phyloP scores from a whole-genome alignment of 805 yeast species.

The Schizosaccharomyces cryophilus region DNA sequence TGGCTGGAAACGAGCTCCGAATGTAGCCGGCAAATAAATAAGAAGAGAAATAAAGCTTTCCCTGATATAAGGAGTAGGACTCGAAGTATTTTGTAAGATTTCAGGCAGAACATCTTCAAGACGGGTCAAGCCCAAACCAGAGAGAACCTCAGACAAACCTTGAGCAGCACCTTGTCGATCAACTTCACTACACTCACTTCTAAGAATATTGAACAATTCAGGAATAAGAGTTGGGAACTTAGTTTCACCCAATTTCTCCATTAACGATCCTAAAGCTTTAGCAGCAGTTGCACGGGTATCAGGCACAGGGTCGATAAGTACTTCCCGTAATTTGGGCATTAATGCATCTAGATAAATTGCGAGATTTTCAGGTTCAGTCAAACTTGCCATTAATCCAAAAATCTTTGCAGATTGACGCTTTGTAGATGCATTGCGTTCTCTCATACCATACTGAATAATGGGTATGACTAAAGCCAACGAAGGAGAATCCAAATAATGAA shows the following conservation, averaged over 20 bases:
- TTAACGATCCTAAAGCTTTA: constrained; percentile 84
- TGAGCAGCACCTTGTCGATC: constrained; percentile 94
- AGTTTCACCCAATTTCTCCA: constrained; percentile 89
- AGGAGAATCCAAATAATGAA: constrained; percentile 94
- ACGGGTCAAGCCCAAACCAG: constrained; percentile 70
- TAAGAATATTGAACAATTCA: constrained; percentile 45
- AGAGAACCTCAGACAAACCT: constrained; percentile 78
- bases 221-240: constrained; percentile 81
- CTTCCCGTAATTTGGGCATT: constrained; percentile 60
- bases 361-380: constrained; percentile 71
- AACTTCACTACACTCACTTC: constrained; percentile 58
- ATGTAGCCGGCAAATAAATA: constrained; percentile 77
- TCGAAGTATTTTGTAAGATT: constrained; percentile 46
- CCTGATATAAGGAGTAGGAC: constrained; percentile 45
- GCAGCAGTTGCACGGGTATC: constrained; percentile 93
- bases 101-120: constrained; percentile 73
- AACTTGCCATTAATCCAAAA: constrained; percentile 94
- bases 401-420: constrained; percentile 90
- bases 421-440: constrained; percentile 76
- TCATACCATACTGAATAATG: constrained; percentile 86
- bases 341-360: constrained; percentile 58
- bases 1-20: constrained; percentile 77
- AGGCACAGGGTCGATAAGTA: constrained; percentile 98
- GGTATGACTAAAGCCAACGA: constrained; percentile 85
- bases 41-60: constrained; percentile 83